Conservation (phyloP, 768 basidiomycete genomes). For the Coprinopsis strossmayeri region DNA sequence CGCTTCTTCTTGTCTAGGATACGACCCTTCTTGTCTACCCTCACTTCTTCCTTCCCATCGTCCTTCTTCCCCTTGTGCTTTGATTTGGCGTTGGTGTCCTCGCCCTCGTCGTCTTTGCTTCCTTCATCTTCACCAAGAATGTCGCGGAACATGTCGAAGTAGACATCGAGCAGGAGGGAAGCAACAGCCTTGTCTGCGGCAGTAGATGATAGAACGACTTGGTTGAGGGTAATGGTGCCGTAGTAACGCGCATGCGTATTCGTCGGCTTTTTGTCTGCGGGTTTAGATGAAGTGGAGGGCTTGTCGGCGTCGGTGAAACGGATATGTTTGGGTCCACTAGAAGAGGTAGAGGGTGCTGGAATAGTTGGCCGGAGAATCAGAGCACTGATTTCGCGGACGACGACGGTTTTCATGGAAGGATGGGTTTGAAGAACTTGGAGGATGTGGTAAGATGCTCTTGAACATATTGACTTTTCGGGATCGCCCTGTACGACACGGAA, state of each 20-base stretch:
- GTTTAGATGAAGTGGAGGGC: conserved; percentile 46
- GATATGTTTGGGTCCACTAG: not conserved
- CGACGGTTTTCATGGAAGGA: conserved; percentile 85
- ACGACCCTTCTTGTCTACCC: conserved; percentile 18
- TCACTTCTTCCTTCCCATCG: conserved; percentile 31
- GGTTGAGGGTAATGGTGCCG: conserved; percentile 89
- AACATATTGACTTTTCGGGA: conserved; percentile 79
- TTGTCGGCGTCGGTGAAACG: conserved; percentile 20
- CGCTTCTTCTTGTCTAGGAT: conserved; percentile 18
- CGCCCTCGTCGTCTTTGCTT: conserved; percentile 22
- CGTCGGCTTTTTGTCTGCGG: conserved; percentile 36
- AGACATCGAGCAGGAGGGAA: conserved; percentile 74
- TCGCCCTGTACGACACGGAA: conserved; percentile 59
- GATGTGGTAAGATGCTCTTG: conserved; percentile 84
- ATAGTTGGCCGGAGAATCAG: conserved; percentile 57
- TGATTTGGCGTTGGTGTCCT: no score
- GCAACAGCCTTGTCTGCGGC: conserved; percentile 69
- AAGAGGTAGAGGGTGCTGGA: conserved; percentile 27
- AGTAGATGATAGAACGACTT: conserved; percentile 66
- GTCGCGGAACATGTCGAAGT: conserved; percentile 92
- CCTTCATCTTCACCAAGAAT: conserved; percentile 59
- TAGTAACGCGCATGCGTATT: conserved; percentile 86
- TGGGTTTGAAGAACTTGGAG: conserved; percentile 87
- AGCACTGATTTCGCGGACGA: conserved; percentile 81
- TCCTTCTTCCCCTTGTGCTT: conserved; percentile 19